Base-by-base conservation (phyloP, 257 asterid species). In the Voacanga thouarsii region DNA sequence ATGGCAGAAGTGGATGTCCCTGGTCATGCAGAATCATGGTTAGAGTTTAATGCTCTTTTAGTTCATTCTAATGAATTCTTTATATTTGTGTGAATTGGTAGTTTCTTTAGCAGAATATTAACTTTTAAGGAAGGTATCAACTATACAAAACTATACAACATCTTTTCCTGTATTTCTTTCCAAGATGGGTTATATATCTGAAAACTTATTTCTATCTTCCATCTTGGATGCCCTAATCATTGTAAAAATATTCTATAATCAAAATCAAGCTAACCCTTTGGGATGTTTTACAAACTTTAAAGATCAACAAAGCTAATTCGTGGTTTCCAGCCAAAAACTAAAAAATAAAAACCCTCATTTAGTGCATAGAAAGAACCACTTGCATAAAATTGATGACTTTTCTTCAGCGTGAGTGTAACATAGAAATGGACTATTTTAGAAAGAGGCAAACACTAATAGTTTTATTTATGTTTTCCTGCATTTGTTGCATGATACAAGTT, bases 1-100 rank as follows among this genome's bases (percentile, higher is more conserved):
- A 88, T 94, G 98, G 94, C 98, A 65, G 98, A 94, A 90, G 92
- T 94, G 57, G 98, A 94, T 72, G 97, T 94, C 75, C 98, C 98
- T 74, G 97, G 98, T 79, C 98, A 94, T 87, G 98, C 97, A 72
- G 94, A 88, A 78, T 92, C 98, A 74, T 94, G 98, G 98, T 91
- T 45, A 37, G 81, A 70, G 64, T 24, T 60, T 65, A 68, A 80
- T 80, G 71, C 60, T 79, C 30, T 24, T 39, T 51, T 23, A 44
- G 11, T 47, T 73, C 5, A 15, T 66, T 74, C 10, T 41, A 23
- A 45, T 18, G 24, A 55, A 57, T 55, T 43, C 12, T 78, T 50
- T 63, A 12, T 49, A 63, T 30, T 14, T n/a, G 37, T 44, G 26
- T 41, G 56, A 12, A 51, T 50, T 50, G 30, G 44, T 41, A 30